phyloP scores from a whole-genome alignment of 2,329 filamentous ascomycete species.

The Epichloe bromicola region DNA sequence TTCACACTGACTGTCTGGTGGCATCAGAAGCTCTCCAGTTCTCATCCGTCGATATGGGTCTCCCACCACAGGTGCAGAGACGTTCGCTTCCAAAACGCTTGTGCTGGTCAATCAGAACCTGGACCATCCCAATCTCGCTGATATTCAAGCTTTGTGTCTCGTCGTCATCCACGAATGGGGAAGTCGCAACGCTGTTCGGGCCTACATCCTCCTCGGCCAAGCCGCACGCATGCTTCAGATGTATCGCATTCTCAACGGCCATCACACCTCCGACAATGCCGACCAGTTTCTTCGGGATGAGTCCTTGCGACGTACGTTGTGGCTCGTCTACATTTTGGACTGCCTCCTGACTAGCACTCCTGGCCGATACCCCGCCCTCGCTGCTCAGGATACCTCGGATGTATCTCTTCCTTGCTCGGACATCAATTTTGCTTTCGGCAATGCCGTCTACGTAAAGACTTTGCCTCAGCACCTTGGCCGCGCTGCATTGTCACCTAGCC shows the following conservation, averaged over 20 bases:
- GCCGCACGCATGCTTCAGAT: conserved; percentile 53
- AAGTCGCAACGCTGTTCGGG: conserved; percentile 45
- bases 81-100: conserved; percentile 45
- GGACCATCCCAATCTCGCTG: conserved; percentile 45
- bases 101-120: conserved; percentile 43
- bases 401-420: conserved; percentile 46
- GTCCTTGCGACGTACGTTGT: conserved; percentile 46
- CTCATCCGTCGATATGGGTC: conserved; percentile 46
- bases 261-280: conserved; percentile 35
- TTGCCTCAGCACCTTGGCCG: conserved; percentile 29
- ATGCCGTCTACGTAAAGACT: conserved; percentile 45
- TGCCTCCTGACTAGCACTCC: conserved; percentile 50
- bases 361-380: conserved; percentile 43
- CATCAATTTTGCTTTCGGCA: conserved; percentile 51
- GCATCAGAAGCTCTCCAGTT: conserved; percentile 36
- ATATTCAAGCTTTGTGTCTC: conserved; percentile 48
- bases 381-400: conserved; percentile 39
- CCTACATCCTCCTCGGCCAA: conserved; percentile 50
- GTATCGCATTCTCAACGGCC: conserved; percentile 45
- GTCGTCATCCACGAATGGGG: conserved; percentile 52
- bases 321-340: conserved; percentile 50
- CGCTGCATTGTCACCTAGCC: conserved; percentile 21
- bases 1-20: background rate
- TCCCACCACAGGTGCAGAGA: conserved; percentile 43
- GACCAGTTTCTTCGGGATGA: conserved; percentile 49